Percentiles rank a stretch among this genome's conserved stretches.
These are phyloP conservation scores for Thermomucor indicae-seudaticae DNA, from an alignment of 371 early-diverging fungal species.

Conservation along the genomic window DNA sequence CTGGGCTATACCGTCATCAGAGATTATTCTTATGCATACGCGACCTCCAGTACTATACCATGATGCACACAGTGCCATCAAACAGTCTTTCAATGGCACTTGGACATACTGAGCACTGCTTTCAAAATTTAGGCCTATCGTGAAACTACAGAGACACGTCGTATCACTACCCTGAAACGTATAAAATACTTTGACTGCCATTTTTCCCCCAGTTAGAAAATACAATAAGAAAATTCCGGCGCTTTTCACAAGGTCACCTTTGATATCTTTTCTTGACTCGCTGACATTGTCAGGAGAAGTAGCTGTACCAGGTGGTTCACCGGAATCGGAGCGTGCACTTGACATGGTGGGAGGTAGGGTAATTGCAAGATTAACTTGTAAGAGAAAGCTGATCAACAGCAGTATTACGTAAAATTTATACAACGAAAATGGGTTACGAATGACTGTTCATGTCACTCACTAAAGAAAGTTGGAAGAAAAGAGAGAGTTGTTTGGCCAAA, in stretches of 20 bases:
- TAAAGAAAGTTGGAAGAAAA: too few relatives aligned
- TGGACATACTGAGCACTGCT: slow-evolving; percentile 11
- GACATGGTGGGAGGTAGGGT: slow-evolving; percentile 1
- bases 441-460: too few relatives aligned
- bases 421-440: too few relatives aligned
- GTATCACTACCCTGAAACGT: slow-evolving; percentile 24
- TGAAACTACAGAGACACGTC: slow-evolving; percentile 36
- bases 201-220: background rate
- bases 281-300: background rate
- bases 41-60: slow-evolving; percentile 18
- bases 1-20: slow-evolving; percentile 24
- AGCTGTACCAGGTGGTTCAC: background rate
- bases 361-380: too few relatives aligned
- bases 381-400: too few relatives aligned
- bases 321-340: background rate
- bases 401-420: too few relatives aligned
- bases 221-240: background rate
- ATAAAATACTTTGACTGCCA: slow-evolving; percentile 32
- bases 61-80: slow-evolving; percentile 38
- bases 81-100: slow-evolving; percentile 34
- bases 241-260: slow-evolving; percentile 1
- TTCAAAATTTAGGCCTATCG: slow-evolving; percentile 3
- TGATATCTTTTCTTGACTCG: background rate
- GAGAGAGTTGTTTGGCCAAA: too few relatives aligned
- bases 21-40: background rate